Percentiles rank a stretch among this genome's conserved stretches.
phyloP scores from a whole-genome alignment of 257 asterid species.

The Datura wrightii region DNA sequence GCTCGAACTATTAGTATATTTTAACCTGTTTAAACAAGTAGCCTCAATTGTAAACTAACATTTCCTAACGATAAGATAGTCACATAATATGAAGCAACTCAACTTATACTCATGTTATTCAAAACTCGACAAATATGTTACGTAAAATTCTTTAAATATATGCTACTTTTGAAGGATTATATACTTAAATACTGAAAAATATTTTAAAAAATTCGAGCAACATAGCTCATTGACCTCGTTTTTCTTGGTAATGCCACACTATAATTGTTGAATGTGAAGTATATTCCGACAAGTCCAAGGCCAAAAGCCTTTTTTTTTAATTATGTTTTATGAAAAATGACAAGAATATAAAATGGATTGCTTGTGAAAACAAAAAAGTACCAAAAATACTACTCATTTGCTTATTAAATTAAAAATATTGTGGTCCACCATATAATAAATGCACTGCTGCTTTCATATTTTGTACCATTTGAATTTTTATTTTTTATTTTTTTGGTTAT shows the following conservation, averaged over 20 bases:
- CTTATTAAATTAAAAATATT: conserved; percentile 16
- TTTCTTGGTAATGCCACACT: not conserved
- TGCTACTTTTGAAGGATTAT: not conserved
- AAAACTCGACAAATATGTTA: too few species aligned
- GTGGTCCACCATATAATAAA: conserved; percentile 31
- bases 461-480: conserved; percentile 12
- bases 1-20: not conserved
- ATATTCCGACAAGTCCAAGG: not conserved
- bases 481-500: not conserved
- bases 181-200: fast-evolving
- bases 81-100: not conserved
- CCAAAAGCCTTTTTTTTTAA: not conserved
- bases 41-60: not conserved
- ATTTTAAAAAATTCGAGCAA: not conserved
- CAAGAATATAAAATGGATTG: not conserved
- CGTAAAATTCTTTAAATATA: too few species aligned
- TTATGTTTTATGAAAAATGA: not conserved
- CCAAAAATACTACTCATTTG: conserved; percentile 16
- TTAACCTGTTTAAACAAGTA: not conserved
- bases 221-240: not conserved
- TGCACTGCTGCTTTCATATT: conserved; percentile 32
- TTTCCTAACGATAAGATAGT: not conserved
- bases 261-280: not conserved
- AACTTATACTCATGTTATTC: not conserved
- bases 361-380: not conserved